Evolutionary conservation across 129 eudicot species (phyloP).

Genomic region (Chrysanthemum lavandulifolium): DNA sequence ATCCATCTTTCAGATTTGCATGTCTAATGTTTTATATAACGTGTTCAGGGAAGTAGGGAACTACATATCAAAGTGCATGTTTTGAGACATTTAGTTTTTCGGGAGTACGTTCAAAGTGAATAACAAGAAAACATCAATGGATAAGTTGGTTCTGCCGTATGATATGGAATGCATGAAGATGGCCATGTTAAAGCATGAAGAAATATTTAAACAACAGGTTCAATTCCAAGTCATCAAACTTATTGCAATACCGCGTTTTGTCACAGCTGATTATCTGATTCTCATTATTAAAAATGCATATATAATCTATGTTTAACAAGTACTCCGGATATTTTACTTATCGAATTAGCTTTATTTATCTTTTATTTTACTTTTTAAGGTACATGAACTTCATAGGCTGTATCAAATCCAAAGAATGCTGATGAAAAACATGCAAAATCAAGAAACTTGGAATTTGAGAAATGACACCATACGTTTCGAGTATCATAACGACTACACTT

Average conservation of each 20-base stretch:
- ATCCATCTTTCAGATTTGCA: not conserved
- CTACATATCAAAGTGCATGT: no score
- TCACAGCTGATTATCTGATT: no score
- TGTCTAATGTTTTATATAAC: not conserved
- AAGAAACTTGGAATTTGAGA: constrained; percentile 26
- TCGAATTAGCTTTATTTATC: no score
- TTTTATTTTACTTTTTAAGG: constrained; percentile 12
- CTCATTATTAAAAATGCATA: no score
- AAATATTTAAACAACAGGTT: constrained; percentile 84
- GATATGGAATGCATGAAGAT: constrained; percentile 83
- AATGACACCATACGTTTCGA: constrained; percentile 5
- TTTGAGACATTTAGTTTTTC: not conserved
- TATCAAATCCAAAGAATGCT: constrained; percentile 28
- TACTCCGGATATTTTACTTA: no score
- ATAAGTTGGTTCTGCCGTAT: constrained; percentile 45
- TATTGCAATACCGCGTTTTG: no score
- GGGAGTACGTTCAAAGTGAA: not conserved
- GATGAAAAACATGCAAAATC: constrained; percentile 32
- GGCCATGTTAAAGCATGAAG: constrained; percentile 89
- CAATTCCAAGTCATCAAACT: not conserved
- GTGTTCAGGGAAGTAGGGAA: no score
- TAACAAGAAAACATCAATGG: constrained; percentile 37
- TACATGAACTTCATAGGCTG: constrained; percentile 31
- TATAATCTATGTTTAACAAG: no score
- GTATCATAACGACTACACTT: constrained; percentile 16